Percentiles rank a stretch among this genome's conserved stretches.
Conservation (phyloP, 106 monocot species). For the Dendrobium catenatum region DNA sequence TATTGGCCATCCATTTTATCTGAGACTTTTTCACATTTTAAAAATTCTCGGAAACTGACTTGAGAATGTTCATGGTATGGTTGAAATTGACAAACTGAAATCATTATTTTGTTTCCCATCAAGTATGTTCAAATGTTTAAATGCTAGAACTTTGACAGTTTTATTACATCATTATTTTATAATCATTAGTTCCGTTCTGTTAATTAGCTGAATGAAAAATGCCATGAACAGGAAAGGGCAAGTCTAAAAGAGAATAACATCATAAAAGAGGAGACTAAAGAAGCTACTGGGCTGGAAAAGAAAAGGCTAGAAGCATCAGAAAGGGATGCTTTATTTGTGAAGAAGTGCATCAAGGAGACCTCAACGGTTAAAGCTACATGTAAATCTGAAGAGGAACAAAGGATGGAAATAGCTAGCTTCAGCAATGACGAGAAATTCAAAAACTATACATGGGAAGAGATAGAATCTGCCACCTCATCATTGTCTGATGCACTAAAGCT, state of each 20-base stretch:
- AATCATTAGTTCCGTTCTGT: neutral
- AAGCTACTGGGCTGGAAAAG: conserved; percentile 28
- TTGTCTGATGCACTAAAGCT: conserved; percentile 29
- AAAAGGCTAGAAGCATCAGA: conserved; percentile 41
- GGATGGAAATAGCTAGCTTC: conserved; percentile 15
- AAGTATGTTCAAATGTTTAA: neutral
- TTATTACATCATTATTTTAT: neutral
- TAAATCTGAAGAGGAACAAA: conserved; percentile 35
- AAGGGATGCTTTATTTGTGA: conserved; percentile 32
- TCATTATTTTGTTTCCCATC: conserved; percentile 24
- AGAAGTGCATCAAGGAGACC: conserved; percentile 26
- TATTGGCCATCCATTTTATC: neutral
- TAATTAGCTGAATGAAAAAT: too few relatives aligned
- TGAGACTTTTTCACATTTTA: conserved; percentile 7
- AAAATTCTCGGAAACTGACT: conserved; percentile 40
- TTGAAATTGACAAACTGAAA: conserved; percentile 20
- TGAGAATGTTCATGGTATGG: conserved; percentile 21
- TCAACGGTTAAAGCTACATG: conserved; percentile 22
- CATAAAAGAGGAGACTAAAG: too few relatives aligned
- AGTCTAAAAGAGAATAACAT: too few relatives aligned
- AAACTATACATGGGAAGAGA: conserved; percentile 68
- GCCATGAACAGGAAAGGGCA: too few relatives aligned
- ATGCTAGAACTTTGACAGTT: neutral
- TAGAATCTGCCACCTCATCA: conserved; percentile 60
- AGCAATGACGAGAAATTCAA: conserved; percentile 19